A percentile compares a stretch with the other conserved stretches of the same genome.
These are phyloP conservation scores for Aspergillus amoenus DNA, from an alignment of 2,329 filamentous ascomycete species.

Conservation along the genomic window DNA sequence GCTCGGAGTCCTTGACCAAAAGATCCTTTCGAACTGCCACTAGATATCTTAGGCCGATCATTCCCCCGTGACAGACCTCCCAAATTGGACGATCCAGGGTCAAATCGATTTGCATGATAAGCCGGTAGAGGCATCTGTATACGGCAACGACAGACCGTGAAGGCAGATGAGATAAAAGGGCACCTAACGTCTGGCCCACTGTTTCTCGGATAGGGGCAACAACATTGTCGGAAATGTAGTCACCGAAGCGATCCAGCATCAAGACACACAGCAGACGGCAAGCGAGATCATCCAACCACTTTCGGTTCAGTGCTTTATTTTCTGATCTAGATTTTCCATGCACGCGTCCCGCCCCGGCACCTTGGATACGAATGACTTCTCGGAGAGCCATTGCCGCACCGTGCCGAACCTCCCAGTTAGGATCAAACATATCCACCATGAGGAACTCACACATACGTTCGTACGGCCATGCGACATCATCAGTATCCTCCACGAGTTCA, in stretches of 20 bases:
- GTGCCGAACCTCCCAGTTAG: slow-evolving; percentile 92
- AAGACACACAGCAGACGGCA: slow-evolving; percentile 92
- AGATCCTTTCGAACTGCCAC: slow-evolving; percentile 94
- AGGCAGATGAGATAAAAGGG: slow-evolving; percentile 80
- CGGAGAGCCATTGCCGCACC: slow-evolving; percentile 93
- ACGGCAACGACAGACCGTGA: slow-evolving; percentile 76
- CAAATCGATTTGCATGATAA: slow-evolving; percentile 88
- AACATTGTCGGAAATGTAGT: slow-evolving; percentile 96
- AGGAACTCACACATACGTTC: slow-evolving; percentile 92
- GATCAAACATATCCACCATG: slow-evolving; percentile 88
- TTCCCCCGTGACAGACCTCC: slow-evolving; percentile 96
- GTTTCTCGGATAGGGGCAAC: slow-evolving; percentile 95
- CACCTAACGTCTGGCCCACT: slow-evolving; percentile 88
- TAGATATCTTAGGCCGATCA: slow-evolving; percentile 93
- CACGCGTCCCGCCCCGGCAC: slow-evolving; percentile 77
- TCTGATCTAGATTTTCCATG: slow-evolving; percentile 68
- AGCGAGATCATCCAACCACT: slow-evolving; percentile 92
- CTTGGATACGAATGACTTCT: slow-evolving; percentile 90
- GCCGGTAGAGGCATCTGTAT: slow-evolving; percentile 78
- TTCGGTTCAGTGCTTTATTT: slow-evolving; percentile 76
- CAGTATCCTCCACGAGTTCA: slow-evolving; percentile 72
- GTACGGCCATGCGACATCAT: slow-evolving; percentile 76
- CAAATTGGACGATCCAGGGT: slow-evolving; percentile 73
- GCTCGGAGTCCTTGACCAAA: slow-evolving; percentile 74
- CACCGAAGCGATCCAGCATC: slow-evolving; percentile 95